phyloP scores from a whole-genome alignment of 345 rosid genomes.

The Eucalyptus cladocalyx region DNA sequence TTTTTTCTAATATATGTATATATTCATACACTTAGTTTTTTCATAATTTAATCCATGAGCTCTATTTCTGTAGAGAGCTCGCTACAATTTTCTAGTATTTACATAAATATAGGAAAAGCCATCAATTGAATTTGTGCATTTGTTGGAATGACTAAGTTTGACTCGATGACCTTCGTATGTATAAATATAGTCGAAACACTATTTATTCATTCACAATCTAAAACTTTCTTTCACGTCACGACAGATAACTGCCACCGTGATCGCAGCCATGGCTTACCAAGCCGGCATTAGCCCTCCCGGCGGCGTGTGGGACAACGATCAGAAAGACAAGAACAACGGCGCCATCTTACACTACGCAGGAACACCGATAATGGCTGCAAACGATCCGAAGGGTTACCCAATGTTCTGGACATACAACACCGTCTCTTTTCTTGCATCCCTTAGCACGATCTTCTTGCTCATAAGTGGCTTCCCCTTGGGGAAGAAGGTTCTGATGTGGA shows the following conservation, averaged over 20 bases:
- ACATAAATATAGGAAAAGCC: not conserved
- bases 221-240: not conserved
- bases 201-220: not conserved
- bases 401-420: not conserved
- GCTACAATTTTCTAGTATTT: not conserved
- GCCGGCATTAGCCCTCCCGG: not conserved
- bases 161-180: accelerated
- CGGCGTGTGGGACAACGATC: not conserved
- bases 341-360: accelerated
- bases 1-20: too few relatives aligned
- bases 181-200: too few relatives aligned
- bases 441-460: not conserved
- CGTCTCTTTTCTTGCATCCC: not conserved
- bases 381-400: accelerated
- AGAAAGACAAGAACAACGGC: accelerated
- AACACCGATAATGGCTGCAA: not conserved
- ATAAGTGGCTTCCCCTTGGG: not conserved
- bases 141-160: too few relatives aligned
- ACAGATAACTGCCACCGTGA: not conserved
- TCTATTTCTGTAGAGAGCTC: not conserved
- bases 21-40: too few relatives aligned
- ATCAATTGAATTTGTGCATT: not conserved
- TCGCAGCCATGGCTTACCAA: not conserved
- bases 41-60: too few relatives aligned
- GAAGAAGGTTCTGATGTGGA: not conserved